Conservation (phyloP, 2,329 filamentous ascomycete genomes). For the Zalaria sp. region DNA sequence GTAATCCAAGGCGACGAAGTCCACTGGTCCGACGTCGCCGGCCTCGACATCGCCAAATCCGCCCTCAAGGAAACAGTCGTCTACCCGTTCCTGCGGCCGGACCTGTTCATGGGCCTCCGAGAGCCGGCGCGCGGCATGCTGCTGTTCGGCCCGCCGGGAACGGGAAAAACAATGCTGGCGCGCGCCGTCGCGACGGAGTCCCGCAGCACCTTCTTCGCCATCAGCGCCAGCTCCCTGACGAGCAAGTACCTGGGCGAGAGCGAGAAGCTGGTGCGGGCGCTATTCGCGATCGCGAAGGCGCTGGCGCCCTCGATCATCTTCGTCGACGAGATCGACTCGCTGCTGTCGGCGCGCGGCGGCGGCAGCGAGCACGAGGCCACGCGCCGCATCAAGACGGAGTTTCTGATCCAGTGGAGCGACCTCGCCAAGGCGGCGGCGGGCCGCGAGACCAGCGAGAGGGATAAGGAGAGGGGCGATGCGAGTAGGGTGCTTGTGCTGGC, state of each 20-base stretch:
- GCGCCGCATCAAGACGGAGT: slow-evolving; percentile 90
- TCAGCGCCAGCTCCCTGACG: slow-evolving; percentile 85
- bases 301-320: slow-evolving; percentile 95
- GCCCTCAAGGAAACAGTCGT: slow-evolving; percentile 92
- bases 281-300: slow-evolving; percentile 79
- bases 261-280: slow-evolving; percentile 84
- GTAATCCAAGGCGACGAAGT: slow-evolving; percentile 90
- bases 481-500: slow-evolving; percentile 84
- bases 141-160: slow-evolving; percentile 92
- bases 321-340: slow-evolving; percentile 92
- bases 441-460: slow-evolving; percentile 51
- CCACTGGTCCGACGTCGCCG: slow-evolving; percentile 86
- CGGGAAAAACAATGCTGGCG: slow-evolving; percentile 95
- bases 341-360: slow-evolving; percentile 71
- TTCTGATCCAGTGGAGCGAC: slow-evolving; percentile 94
- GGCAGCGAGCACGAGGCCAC: slow-evolving; percentile 87
- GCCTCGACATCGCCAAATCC: slow-evolving; percentile 77
- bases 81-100: slow-evolving; percentile 88
- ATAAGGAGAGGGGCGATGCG: slow-evolving; percentile 63
- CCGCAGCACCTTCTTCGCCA: slow-evolving; percentile 90
- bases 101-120: slow-evolving; percentile 87
- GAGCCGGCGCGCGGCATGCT: slow-evolving; percentile 93
- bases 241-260: slow-evolving; percentile 94
- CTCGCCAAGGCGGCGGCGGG: slow-evolving; percentile 84
- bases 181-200: slow-evolving; percentile 90